Evolutionary conservation across 2,329 filamentous ascomycete species (phyloP), one percentile per base, ranked within the genome.

Genomic region (Macrophomina tecta): DNA sequence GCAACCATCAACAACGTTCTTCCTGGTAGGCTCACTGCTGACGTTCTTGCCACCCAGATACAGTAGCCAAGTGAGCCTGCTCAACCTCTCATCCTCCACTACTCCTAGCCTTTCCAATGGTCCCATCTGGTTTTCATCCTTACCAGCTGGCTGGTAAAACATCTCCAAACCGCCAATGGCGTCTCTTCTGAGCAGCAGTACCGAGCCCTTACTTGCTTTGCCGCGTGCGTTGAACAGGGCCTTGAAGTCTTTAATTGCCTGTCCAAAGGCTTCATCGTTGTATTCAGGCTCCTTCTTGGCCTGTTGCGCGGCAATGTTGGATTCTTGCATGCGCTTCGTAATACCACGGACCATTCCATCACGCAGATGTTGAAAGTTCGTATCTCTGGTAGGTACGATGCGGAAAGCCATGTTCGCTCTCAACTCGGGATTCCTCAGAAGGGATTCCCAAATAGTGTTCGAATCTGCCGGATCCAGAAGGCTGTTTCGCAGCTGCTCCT

Each of bases 321-420:
- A 82, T 28, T 84, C 83, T 69, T 89, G 84, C 2, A 90, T 90
- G 40, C 91, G 88, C 8, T 87, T 90, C 64, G 91, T 91, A 70
- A 99, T 90, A 28, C 92, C 91, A 5, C 93, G 87, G 68, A 97
- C 92, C 82, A 94, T 96, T 1, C 92, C 95, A 75, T 99, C 95
- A 48, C 94, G 88, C 69, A 99, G 80, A 78, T 99, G 95, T 70
- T 90, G 88, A 79, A 97, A 98, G 79, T 98, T 94, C 18, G 95
- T 99, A 78, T 96, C 93, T 45, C 93, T 86, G n/a, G 93, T 93
- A 0, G 95, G 95, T 2, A 94, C 89, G 69, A 99, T 90, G 53
- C 94, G 87, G 32, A 89, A 94, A 65, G 93, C 85, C n/a, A 94
- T 87, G 3, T 70, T 74, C n/a, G 68, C 68, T n/a, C 30, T 48